Conservation (phyloP, 2,329 filamentous ascomycete genomes). For the Cercospora sp. region DNA sequence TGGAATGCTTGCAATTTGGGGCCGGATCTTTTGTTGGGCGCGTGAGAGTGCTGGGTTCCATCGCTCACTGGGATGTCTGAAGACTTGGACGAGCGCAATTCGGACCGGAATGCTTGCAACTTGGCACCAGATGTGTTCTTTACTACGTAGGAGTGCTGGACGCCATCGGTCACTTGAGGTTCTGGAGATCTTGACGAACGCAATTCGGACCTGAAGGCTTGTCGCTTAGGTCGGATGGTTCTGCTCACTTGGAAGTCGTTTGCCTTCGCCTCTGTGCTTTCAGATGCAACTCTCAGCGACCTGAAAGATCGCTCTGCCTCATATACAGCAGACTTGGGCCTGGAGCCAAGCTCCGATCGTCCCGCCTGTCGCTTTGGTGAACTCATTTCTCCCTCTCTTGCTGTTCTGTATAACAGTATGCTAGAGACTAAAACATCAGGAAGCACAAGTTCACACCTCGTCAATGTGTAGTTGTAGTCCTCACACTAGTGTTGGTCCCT, state of each 20-base stretch:
- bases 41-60: neutral
- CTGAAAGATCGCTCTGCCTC: neutral
- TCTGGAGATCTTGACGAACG: neutral
- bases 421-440: neutral
- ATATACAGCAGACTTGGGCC: neutral
- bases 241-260: neutral
- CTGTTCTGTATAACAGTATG: neutral
- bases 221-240: neutral
- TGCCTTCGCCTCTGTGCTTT: neutral
- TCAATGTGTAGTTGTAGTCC: neutral
- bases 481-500: neutral
- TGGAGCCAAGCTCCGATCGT: neutral
- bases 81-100: neutral
- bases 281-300: neutral
- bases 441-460: neutral
- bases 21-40: neutral
- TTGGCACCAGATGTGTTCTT: neutral
- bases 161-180: slow-evolving; percentile 2
- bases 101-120: neutral
- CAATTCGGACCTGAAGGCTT: slow-evolving; percentile 7
- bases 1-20: slow-evolving; percentile 1
- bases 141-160: neutral
- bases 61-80: neutral
- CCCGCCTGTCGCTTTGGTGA: slow-evolving; percentile 2
- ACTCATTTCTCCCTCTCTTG: neutral